Percentiles rank a stretch among this genome's conserved stretches.
Evolutionary conservation across 2,329 filamentous ascomycete species (phyloP).

Genomic region (Aspergillus amoenus): DNA sequence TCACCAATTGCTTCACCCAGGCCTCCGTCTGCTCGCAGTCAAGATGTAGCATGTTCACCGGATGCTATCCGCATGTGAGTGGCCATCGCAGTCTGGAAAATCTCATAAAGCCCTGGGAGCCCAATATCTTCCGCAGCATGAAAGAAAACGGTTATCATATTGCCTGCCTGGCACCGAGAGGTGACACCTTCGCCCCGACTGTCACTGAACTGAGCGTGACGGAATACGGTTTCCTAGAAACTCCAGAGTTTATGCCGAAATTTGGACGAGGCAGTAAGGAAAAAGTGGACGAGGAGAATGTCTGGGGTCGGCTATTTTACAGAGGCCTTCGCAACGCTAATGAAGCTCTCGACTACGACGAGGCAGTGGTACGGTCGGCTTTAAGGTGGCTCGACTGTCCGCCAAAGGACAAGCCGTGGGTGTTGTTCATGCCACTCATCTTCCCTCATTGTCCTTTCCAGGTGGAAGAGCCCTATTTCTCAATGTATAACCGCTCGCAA

Average conservation of each 20-base stretch:
- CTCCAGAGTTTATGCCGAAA: not conserved
- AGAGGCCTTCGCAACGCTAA: conserved; percentile 39
- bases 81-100: conserved; percentile 50
- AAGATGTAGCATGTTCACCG: conserved; percentile 50
- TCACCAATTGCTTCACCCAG: conserved; percentile 49
- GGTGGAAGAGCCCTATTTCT: conserved; percentile 51
- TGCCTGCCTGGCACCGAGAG: conserved; percentile 36
- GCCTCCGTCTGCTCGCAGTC: conserved; percentile 50
- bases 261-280: not conserved
- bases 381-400: conserved; percentile 46
- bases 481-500: conserved; percentile 43
- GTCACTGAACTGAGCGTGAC: conserved; percentile 6
- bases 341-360: conserved; percentile 47
- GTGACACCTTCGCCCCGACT: conserved; percentile 3
- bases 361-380: conserved; percentile 43
- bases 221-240: conserved; percentile 5
- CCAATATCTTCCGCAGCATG: conserved; percentile 47
- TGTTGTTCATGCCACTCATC: conserved; percentile 25
- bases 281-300: not conserved
- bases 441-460: conserved; percentile 50
- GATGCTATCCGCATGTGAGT: conserved; percentile 47
- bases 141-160: conserved; percentile 50
- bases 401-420: conserved; percentile 22
- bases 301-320: conserved; percentile 31
- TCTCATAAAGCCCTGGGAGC: conserved; percentile 51